Evolutionary conservation across 2,329 filamentous ascomycete species (phyloP), one percentile per base, ranked within the genome.

Genomic region (Pseudogymnoascus sp.): DNA sequence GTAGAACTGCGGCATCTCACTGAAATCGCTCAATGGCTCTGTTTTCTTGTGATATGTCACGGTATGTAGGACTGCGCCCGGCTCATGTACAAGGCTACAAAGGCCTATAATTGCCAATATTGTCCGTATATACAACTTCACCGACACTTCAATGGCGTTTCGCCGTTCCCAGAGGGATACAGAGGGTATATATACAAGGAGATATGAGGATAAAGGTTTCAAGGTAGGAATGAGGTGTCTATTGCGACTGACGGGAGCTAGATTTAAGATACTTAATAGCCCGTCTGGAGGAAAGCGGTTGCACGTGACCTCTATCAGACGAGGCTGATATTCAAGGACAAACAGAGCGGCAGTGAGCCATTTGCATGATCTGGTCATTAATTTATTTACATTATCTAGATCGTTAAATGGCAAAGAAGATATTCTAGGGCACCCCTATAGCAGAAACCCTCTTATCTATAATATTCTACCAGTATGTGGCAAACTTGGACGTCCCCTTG

Each of bases 401-500:
- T 43, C 21, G 19, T 10, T 43, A 43, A 12, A 43, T 43, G 19
- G 10, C 39, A 43, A 21, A 23, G 19, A 43, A 43, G 3, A 43
- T 43, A 21, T 19, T 12, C 16, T 43, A 0, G 10, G 16, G 2
- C 39, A 4, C 39, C 39, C 3, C 39, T 21, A 41, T 41, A 41
- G 16, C 16, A 41, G 10, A 11, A 37, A 21, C 39, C 39, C 16
- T 21, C 39, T 12, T 2, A 43, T 43, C 11, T 12, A 4, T 1
- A 12, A 12, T 21, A 43, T 21, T 21, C 39, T 64, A 68, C 71
- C 71, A 73, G 65, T 73, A 73, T 26, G 66, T 69, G 45, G 71
- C 71, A 70, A 72, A 73, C 12, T 63, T 68, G 35, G 68, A 70
- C 7, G 69, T 68, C 11, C 83, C 84, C 31, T 76, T 72, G 6